Evolutionary conservation across 345 rosid genomes (phyloP), one percentile per base, ranked within the genome.

Genomic region (Lepidium africanum): DNA sequence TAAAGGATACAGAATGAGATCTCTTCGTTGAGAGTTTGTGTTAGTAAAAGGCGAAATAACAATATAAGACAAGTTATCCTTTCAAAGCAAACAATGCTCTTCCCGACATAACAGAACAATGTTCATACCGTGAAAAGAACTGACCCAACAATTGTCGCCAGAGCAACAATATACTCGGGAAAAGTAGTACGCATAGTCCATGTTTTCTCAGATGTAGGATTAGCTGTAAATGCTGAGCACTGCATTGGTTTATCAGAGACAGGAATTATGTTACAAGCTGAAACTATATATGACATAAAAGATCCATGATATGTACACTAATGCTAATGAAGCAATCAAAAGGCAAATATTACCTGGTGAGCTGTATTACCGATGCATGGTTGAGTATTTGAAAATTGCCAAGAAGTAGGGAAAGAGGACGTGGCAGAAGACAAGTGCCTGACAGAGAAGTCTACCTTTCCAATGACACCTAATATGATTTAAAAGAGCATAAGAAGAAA

Each of bases 81-180:
- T 47, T 17, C 66, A 50, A 11, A 52, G 56, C 9, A 48, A 32
- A 50, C n/a, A 17, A 38, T 27, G 32, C 39, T 21, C 32, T 41
- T 56, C 13, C 42, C 41, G 59, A 15, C 23, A 58, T 58, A 54
- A 60, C 0, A 71, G 33, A 75, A 62, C 11, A 54, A 72, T 36
- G 54, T 5, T 54, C 80, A 66, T 86, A 91, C 96, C 84, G 96
- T 68, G 74, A 95, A 95, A 72, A 95, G 99, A 49, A 95, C 96
- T 37, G 99, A 95, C 63, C 99, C 99, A 76, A 87, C 96, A 72
- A 95, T 84, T 13, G 99, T 91, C 47, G 99, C 94, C 69, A 95
- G 96, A 79, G 99, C 99, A 78, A 95, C 99, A 74, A 95, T 88
- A 56, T 95, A 95, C 84, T 95, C 99, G 39, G 97, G 99, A 66